Evolutionary conservation across 2,329 filamentous ascomycete genomes (phyloP).

Genomic region (Alternaria gansuensis): DNA sequence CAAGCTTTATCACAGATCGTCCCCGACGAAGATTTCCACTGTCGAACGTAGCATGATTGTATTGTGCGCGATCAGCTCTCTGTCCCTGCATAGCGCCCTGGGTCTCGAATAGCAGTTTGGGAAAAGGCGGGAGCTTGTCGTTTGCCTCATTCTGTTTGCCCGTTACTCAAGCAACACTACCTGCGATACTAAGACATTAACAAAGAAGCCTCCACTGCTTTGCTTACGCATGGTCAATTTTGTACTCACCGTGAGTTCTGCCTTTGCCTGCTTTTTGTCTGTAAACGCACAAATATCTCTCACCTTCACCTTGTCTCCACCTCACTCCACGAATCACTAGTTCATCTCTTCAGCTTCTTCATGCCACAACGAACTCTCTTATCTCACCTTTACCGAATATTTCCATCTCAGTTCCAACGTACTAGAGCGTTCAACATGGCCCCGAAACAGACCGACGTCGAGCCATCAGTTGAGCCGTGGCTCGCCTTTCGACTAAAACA

Average conservation of each 20-base stretch:
- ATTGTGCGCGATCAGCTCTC: neutral
- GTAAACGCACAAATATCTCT: neutral
- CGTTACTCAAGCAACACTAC: neutral
- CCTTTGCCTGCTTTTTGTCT: neutral
- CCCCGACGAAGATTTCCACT: neutral
- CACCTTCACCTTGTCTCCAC: constrained; percentile 11
- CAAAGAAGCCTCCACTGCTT: neutral
- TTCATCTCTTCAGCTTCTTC: neutral
- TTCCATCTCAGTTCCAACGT: neutral
- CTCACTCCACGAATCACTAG: neutral
- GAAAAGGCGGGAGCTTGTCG: neutral
- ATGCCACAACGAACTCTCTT: neutral
- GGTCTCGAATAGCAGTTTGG: neutral
- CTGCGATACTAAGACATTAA: neutral
- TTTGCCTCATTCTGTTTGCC: constrained; percentile 1
- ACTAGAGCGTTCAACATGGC: constrained; percentile 1
- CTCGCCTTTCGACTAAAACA: constrained; percentile 12
- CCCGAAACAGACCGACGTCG: neutral
- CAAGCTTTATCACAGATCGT: neutral
- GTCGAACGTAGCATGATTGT: neutral
- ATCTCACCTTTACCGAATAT: neutral
- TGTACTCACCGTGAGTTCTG: neutral
- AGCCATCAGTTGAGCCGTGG: constrained; percentile 9
- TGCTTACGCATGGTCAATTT: neutral
- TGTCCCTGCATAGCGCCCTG: neutral